Evolutionary conservation across 805 yeast species (phyloP).

Genomic region (Lipomyces yamanashiensis): DNA sequence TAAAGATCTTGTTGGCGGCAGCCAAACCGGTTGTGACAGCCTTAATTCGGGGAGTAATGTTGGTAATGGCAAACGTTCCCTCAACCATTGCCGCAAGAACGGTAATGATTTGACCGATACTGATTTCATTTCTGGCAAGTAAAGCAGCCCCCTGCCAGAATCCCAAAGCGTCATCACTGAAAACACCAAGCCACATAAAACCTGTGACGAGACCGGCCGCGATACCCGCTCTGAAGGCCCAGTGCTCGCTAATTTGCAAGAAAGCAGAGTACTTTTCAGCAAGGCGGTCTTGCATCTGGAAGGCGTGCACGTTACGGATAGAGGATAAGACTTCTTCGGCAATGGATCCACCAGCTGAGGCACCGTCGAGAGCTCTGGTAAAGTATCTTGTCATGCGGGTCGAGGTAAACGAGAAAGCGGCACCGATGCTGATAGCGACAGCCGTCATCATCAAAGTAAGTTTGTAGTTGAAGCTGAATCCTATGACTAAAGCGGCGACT

Average conservation of each 20-base stretch:
- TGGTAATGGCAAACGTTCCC: constrained; percentile 49
- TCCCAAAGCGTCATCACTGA: constrained; percentile 49
- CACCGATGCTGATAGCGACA: constrained; percentile 43
- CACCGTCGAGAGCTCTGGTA: constrained; percentile 12
- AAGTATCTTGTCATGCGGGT: constrained; percentile 37
- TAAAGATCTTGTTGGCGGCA: constrained; percentile 48
- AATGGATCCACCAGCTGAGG: constrained; percentile 39
- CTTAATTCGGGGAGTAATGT: constrained; percentile 49
- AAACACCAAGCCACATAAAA: constrained; percentile 46
- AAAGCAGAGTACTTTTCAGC: constrained; percentile 43
- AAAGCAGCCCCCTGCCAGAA: constrained; percentile 47
- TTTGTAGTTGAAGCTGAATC: constrained; percentile 47
- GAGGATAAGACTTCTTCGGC: constrained; percentile 51
- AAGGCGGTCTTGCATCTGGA: constrained; percentile 48
- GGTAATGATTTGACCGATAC: constrained; percentile 33
- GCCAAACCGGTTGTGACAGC: constrained; percentile 48
- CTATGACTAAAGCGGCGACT: constrained; percentile 46
- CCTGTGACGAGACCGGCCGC: constrained; percentile 40
- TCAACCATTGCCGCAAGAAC: constrained; percentile 41
- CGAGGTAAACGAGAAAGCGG: constrained; percentile 40
- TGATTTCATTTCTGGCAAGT: constrained; percentile 32
- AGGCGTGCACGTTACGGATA: constrained; percentile 49
- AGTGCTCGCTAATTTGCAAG: constrained; percentile 39
- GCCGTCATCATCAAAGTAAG: constrained; percentile 46
- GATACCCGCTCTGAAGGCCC: constrained; percentile 16